Evolutionary conservation across 768 basidiomycete genomes (phyloP).

Genomic region (Epithele typhae): DNA sequence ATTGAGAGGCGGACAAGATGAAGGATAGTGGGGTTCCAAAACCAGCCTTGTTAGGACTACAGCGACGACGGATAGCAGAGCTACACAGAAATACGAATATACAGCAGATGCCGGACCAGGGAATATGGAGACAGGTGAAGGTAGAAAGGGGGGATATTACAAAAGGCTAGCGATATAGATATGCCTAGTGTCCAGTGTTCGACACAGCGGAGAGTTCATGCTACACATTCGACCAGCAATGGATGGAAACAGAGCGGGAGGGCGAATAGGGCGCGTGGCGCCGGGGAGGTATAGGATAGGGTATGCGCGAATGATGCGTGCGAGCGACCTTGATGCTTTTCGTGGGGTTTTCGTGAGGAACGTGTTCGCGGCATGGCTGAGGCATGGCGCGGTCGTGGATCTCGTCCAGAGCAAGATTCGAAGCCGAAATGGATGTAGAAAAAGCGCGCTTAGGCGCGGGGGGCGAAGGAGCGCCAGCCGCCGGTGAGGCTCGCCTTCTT

Average conservation of each 20-base stretch:
- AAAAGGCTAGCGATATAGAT: slow-evolving; percentile 20
- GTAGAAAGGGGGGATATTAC: slow-evolving; percentile 18
- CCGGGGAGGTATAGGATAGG: slow-evolving; percentile 10
- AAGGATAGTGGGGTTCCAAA: slow-evolving; percentile 9
- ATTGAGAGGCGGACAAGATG: too few relatives aligned
- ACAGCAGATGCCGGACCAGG: slow-evolving; percentile 12
- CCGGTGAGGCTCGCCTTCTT: slow-evolving; percentile 20
- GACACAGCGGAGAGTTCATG: slow-evolving; percentile 19
- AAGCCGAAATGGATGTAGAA: slow-evolving; percentile 11
- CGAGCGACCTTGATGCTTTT: slow-evolving; percentile 10
- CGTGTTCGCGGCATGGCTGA: slow-evolving; percentile 13
- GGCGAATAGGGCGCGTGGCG: slow-evolving; percentile 10
- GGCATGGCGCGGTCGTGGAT: slow-evolving; percentile 17
- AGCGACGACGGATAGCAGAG: slow-evolving; percentile 16
- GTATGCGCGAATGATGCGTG: too few relatives aligned
- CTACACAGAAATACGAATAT: slow-evolving; percentile 19
- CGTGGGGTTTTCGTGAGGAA: slow-evolving; percentile 17
- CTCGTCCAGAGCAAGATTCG: slow-evolving; percentile 14
- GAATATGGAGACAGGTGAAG: slow-evolving; percentile 14
- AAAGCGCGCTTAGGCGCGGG: slow-evolving; percentile 36
- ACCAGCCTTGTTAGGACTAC: slow-evolving; percentile 23
- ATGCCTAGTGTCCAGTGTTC: slow-evolving; percentile 21
- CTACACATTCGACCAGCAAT: slow-evolving; percentile 24
- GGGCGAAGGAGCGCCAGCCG: slow-evolving; percentile 56
- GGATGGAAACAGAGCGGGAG: slow-evolving; percentile 12